Conservation (phyloP, 1,284 basidiomycete genomes). For the Somion occarium region DNA sequence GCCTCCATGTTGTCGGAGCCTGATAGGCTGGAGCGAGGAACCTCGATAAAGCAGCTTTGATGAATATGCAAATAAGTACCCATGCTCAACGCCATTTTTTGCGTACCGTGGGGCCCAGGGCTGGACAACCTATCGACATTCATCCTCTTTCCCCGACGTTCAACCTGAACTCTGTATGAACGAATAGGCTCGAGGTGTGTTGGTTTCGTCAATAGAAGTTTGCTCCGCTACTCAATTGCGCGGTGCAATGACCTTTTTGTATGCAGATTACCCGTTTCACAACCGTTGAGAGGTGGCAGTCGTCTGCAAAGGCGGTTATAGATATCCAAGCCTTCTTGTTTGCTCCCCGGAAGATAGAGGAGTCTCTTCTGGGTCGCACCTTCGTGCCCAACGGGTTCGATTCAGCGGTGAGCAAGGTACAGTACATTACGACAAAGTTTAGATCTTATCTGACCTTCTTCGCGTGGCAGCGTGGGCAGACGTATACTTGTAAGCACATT, state of each 20-base stretch:
- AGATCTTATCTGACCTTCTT: too few relatives aligned
- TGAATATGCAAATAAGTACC: not conserved
- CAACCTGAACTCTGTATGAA: slow-evolving; percentile 6
- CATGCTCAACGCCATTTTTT: slow-evolving; percentile 1
- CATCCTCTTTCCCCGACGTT: slow-evolving; percentile 9
- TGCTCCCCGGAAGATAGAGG: too few relatives aligned
- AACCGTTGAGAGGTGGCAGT: not conserved
- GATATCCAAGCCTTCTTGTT: too few relatives aligned
- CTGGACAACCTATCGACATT: not conserved
- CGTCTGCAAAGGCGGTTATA: too few relatives aligned
- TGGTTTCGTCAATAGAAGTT: not conserved
- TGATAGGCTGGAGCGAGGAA: slow-evolving; percentile 6
- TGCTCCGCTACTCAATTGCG: slow-evolving; percentile 5
- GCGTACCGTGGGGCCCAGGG: not conserved
- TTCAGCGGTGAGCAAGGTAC: too few relatives aligned
- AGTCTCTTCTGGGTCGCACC: too few relatives aligned
- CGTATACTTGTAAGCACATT: too few relatives aligned
- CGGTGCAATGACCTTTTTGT: slow-evolving; percentile 1
- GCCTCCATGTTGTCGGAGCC: slow-evolving; percentile 7
- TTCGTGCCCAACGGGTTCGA: too few relatives aligned
- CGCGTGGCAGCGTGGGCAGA: too few relatives aligned
- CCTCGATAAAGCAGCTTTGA: slow-evolving; percentile 4
- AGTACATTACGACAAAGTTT: too few relatives aligned
- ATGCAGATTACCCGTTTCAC: not conserved
- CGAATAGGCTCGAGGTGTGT: not conserved